Conservation (phyloP, 1,284 basidiomycete genomes). For the Phenoliferia sp. region DNA sequence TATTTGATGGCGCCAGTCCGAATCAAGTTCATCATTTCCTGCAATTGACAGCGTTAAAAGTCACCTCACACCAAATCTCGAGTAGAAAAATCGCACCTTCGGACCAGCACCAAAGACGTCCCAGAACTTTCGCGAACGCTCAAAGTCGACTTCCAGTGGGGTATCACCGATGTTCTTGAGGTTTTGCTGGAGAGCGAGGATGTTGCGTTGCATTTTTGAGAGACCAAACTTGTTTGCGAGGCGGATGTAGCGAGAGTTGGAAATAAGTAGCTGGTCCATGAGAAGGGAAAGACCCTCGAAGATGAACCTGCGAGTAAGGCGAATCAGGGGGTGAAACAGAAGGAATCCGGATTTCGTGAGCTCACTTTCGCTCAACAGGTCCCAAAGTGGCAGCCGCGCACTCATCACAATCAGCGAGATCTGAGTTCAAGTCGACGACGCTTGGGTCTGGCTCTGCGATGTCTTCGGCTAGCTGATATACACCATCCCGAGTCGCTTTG, state of each 20-base stretch:
- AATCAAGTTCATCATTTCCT: slow-evolving; percentile 71
- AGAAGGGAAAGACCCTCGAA: slow-evolving; percentile 82
- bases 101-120: slow-evolving; percentile 68
- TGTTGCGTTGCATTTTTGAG: slow-evolving; percentile 83
- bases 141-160: slow-evolving; percentile 62
- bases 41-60: neutral
- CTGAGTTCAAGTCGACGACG: slow-evolving; percentile 78
- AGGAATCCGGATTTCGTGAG: neutral
- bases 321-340: neutral
- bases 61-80: neutral
- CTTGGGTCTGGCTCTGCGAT: slow-evolving; percentile 85
- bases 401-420: slow-evolving; percentile 73
- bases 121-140: slow-evolving; percentile 74
- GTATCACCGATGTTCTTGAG: slow-evolving; percentile 68
- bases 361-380: slow-evolving; percentile 61
- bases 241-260: slow-evolving; percentile 65
- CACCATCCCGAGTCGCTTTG: slow-evolving; percentile 56
- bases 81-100: slow-evolving; percentile 52
- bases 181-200: slow-evolving; percentile 87
- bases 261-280: slow-evolving; percentile 77
- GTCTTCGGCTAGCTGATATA: slow-evolving; percentile 74
- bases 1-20: slow-evolving; percentile 53
- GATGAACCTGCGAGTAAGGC: slow-evolving; percentile 57
- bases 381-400: slow-evolving; percentile 60
- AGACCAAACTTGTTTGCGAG: slow-evolving; percentile 72